Conservation (phyloP, 768 basidiomycete species). For the Leccinum barrowsii region DNA sequence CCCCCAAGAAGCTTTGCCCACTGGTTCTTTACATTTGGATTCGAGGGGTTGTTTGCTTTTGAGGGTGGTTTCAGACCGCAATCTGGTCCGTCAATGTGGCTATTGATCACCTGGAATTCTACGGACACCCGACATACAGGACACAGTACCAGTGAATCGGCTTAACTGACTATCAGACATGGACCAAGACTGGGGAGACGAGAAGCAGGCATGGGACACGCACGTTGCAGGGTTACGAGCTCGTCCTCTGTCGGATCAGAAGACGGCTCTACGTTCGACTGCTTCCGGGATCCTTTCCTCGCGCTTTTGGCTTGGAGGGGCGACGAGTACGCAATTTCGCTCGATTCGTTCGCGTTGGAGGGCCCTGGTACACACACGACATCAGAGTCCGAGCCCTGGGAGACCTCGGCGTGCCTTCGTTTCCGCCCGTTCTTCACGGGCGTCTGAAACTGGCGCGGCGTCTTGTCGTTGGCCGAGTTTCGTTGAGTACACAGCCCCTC, state of each 20-base stretch:
- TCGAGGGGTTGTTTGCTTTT: slow-evolving; percentile 21
- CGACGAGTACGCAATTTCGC: slow-evolving; percentile 21
- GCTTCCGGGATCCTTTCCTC: slow-evolving; percentile 16
- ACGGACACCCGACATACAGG: slow-evolving; percentile 57
- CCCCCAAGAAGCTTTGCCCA: slow-evolving; percentile 43
- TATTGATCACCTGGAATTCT: slow-evolving; percentile 48
- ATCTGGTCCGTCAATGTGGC: slow-evolving; percentile 58
- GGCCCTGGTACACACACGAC: slow-evolving; percentile 30
- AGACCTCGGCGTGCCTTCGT: slow-evolving; percentile 29
- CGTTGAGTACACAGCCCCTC: slow-evolving; percentile 17
- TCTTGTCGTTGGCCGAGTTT: slow-evolving; percentile 5
- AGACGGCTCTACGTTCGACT: slow-evolving; percentile 21
- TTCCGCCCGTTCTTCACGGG: slow-evolving; percentile 31
- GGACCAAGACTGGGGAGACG: background rate
- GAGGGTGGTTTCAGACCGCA: slow-evolving; percentile 35
- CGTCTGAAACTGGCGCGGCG: slow-evolving; percentile 17
- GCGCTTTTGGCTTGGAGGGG: slow-evolving; percentile 20
- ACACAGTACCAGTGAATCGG: slow-evolving; percentile 44
- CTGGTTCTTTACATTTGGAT: slow-evolving; percentile 25
- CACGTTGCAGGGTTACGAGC: slow-evolving; percentile 16
- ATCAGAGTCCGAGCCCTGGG: slow-evolving; percentile 25
- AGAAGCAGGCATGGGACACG: background rate
- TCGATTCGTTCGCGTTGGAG: slow-evolving; percentile 24
- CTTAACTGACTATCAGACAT: slow-evolving; percentile 23
- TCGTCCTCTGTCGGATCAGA: slow-evolving; percentile 33